Evolutionary conservation across 139 green algal genomes (phyloP).

Genomic region (Coccomyxa sp.): DNA sequence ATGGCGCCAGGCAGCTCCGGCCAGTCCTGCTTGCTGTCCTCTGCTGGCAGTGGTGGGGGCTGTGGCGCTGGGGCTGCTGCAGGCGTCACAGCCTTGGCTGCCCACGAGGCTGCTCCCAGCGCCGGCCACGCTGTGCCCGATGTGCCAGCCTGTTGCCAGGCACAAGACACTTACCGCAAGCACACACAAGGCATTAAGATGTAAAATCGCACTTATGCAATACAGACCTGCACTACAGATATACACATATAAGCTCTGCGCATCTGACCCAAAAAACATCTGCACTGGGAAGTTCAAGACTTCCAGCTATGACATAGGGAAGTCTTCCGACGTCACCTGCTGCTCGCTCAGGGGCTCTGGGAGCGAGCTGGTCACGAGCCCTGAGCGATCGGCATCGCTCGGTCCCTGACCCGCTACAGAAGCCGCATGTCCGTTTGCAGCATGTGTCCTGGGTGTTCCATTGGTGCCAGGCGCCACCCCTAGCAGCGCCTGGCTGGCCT

Average conservation of each 20-base stretch:
- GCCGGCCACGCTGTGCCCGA: neutral
- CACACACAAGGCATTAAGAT: no score
- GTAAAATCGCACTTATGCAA: no score
- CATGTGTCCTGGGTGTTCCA: neutral
- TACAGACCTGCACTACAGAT: no score
- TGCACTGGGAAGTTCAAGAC: no score
- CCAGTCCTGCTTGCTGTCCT: constrained; percentile 21
- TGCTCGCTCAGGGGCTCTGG: neutral
- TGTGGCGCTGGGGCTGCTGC: neutral
- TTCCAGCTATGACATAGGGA: no score
- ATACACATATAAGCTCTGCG: no score
- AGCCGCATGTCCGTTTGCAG: neutral
- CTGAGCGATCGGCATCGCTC: neutral
- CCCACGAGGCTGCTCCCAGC: neutral
- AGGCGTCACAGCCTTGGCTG: neutral
- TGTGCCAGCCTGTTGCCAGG: neutral
- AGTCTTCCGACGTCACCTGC: neutral
- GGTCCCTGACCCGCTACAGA: neutral
- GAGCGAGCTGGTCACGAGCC: neutral
- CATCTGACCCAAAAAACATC: no score
- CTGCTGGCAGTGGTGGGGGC: constrained; percentile 7
- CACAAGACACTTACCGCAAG: neutral
- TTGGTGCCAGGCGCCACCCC: neutral
- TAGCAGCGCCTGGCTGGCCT: neutral
- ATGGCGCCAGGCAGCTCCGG: constrained; percentile 14